Evolutionary conservation across 176 grass and related monocot genomes (phyloP).

Genomic region (Coix lacrymajobi): DNA sequence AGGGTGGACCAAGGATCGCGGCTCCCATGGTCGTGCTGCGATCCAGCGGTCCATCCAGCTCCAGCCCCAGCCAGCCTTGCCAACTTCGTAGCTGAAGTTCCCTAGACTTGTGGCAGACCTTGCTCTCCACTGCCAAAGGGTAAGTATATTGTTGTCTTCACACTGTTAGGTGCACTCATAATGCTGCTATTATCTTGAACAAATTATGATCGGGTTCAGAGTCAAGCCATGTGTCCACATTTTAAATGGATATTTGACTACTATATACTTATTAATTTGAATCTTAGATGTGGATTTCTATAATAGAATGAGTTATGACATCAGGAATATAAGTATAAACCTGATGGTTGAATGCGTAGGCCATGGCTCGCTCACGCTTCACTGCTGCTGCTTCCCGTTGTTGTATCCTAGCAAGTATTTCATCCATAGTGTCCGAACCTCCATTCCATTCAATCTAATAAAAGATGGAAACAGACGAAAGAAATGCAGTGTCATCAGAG

Average conservation of each 20-base stretch:
- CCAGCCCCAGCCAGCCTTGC: slow-evolving; percentile 89
- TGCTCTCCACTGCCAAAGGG: slow-evolving; percentile 74
- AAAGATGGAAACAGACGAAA: background rate
- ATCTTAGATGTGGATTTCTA: background rate
- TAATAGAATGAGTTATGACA: background rate
- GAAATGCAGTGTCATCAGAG: background rate
- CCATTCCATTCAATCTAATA: slow-evolving; percentile 82
- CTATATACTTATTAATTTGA: background rate
- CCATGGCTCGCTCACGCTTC: slow-evolving; percentile 89
- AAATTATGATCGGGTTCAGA: background rate
- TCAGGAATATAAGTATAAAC: slow-evolving; percentile 24
- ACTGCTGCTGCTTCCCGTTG: slow-evolving; percentile 89
- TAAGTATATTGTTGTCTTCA: background rate
- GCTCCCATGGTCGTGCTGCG: slow-evolving; percentile 85
- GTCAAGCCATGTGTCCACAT: background rate
- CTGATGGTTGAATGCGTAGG: slow-evolving; percentile 95
- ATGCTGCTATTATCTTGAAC: background rate
- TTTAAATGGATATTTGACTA: background rate
- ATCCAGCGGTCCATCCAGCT: slow-evolving; percentile 96
- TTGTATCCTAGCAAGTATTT: slow-evolving; percentile 83
- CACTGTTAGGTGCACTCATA: background rate
- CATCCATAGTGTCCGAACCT: slow-evolving; percentile 72
- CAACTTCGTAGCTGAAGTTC: slow-evolving; percentile 64
- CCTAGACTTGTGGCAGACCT: slow-evolving; percentile 62
- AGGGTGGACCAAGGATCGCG: slow-evolving; percentile 45